Evolutionary conservation across 2,329 filamentous ascomycete species (phyloP).

Genomic region (Ceratocystis colombiana): DNA sequence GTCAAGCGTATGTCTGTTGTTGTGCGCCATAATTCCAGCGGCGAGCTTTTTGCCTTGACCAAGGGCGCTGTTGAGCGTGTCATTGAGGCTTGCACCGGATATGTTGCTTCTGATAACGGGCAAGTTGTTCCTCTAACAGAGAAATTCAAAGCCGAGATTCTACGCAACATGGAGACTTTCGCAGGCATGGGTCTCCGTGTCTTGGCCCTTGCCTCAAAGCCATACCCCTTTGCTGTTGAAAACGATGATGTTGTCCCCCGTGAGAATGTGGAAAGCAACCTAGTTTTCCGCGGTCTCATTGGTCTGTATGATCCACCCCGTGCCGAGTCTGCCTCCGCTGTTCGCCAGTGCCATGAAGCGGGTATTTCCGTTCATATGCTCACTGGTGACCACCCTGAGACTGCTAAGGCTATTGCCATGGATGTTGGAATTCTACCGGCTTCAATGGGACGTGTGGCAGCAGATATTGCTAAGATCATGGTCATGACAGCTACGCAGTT

Average conservation of each 20-base stretch:
- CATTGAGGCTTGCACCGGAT: conserved; percentile 47
- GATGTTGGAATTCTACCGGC: conserved; percentile 51
- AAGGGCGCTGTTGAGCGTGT: conserved; percentile 61
- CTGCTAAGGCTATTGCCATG: conserved; percentile 51
- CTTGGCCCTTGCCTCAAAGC: conserved; percentile 51
- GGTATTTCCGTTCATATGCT: conserved; percentile 60
- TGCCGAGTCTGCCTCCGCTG: conserved; percentile 52
- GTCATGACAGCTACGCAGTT: conserved; percentile 56
- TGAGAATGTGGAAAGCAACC: conserved; percentile 46
- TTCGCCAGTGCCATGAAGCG: conserved; percentile 49
- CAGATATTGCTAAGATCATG: conserved; percentile 47
- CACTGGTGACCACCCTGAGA: conserved; percentile 56
- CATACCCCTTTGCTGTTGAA: conserved; percentile 32
- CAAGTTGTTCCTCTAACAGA: conserved; percentile 38
- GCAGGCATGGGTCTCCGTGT: conserved; percentile 56
- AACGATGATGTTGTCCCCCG: conserved; percentile 42
- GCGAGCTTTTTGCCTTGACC: conserved; percentile 37
- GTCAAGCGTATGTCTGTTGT: conserved; percentile 67
- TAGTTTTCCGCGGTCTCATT: conserved; percentile 56
- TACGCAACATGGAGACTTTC: conserved; percentile 55
- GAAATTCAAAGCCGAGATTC: conserved; percentile 44
- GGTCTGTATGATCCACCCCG: conserved; percentile 64
- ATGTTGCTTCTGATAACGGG: conserved; percentile 32
- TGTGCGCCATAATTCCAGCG: conserved; percentile 38
- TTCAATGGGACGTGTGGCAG: conserved; percentile 41